Evolutionary conservation across 495 filamentous ascomycete genomes (phyloP).

Genomic region (Chaetomium cochliodes): DNA sequence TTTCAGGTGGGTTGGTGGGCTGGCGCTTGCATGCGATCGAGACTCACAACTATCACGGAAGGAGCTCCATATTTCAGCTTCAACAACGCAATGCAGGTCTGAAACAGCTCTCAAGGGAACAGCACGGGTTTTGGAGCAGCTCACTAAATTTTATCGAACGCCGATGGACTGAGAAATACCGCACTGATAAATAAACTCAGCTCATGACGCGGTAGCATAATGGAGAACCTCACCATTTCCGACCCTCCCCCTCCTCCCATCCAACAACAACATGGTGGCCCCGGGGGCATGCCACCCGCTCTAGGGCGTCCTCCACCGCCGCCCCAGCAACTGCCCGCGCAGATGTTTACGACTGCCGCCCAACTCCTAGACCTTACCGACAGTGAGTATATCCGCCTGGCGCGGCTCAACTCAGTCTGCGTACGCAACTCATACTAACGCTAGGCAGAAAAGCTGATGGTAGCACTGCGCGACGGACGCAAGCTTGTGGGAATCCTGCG

Average conservation of each 20-base stretch:
- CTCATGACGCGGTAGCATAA: slow-evolving; percentile 20
- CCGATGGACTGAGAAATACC: slow-evolving; percentile 16
- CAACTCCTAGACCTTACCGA: slow-evolving; percentile 94
- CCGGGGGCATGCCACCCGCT: slow-evolving; percentile 29
- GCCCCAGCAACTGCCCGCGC: slow-evolving; percentile 64
- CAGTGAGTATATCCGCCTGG: slow-evolving; percentile 58
- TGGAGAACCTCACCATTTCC: slow-evolving; percentile 27
- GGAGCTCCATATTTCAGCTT: slow-evolving; percentile 1
- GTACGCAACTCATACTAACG: slow-evolving; percentile 15
- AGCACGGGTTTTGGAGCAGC: slow-evolving; percentile 4
- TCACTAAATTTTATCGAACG: not conserved
- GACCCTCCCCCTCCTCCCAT: slow-evolving; percentile 32
- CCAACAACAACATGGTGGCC: slow-evolving; percentile 26
- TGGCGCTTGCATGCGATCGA: not conserved
- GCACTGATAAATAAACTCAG: not conserved
- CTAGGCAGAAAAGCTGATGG: slow-evolving; percentile 79
- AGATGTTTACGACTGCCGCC: slow-evolving; percentile 98
- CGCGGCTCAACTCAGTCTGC: not conserved
- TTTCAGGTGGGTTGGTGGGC: not conserved
- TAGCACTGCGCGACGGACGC: slow-evolving; percentile 85
- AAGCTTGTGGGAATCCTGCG: slow-evolving; percentile 89
- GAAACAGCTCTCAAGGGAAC: not conserved
- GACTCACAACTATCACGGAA: not conserved
- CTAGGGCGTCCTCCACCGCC: slow-evolving; percentile 42
- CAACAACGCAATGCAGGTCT: slow-evolving; percentile 9